Conservation (phyloP, 1,139 yeast genomes). For the Debaryomyces sp. region DNA sequence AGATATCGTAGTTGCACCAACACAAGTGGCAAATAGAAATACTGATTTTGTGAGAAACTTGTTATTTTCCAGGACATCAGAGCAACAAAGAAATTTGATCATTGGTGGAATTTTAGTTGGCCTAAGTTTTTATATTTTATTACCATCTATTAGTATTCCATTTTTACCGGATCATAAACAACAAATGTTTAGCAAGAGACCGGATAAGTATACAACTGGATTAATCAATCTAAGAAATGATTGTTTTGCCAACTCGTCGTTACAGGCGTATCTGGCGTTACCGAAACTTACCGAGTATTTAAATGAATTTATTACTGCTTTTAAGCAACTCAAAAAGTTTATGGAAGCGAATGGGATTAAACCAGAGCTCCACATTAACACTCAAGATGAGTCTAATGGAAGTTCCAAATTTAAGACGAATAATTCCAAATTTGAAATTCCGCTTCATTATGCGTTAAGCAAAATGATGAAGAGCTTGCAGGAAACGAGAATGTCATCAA, state of each 20-base stretch:
- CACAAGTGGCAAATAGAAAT: not conserved
- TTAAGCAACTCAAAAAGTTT: conserved; percentile 30
- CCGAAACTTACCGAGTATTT: conserved; percentile 67
- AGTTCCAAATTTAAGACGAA: conserved; percentile 13
- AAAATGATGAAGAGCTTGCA: conserved; percentile 60
- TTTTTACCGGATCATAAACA: conserved; percentile 13
- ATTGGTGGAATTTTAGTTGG: conserved; percentile 13
- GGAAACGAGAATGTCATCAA: conserved; percentile 57
- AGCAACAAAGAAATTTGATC: conserved; percentile 9
- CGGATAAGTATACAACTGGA: conserved; percentile 82
- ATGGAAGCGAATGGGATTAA: conserved; percentile 26
- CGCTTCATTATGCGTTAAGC: conserved; percentile 61
- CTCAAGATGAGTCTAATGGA: conserved; percentile 27
- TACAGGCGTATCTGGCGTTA: conserved; percentile 80
- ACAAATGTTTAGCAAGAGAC: conserved; percentile 54
- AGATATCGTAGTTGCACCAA: conserved; percentile 6
- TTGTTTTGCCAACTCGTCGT: conserved; percentile 89
- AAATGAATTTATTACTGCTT: conserved; percentile 40
- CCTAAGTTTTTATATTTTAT: conserved; percentile 23
- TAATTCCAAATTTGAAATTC: conserved; percentile 38
- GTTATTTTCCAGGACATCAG: conserved; percentile 2
- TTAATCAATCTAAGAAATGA: conserved; percentile 80
- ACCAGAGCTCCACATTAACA: conserved; percentile 14
- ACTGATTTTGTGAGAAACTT: not conserved
- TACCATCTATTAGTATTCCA: conserved; percentile 22